Evolutionary conservation across 176 grass and related monocot species (phyloP), one percentile per base, ranked within the genome.

Genomic region (Alopecurus myosuroides): DNA sequence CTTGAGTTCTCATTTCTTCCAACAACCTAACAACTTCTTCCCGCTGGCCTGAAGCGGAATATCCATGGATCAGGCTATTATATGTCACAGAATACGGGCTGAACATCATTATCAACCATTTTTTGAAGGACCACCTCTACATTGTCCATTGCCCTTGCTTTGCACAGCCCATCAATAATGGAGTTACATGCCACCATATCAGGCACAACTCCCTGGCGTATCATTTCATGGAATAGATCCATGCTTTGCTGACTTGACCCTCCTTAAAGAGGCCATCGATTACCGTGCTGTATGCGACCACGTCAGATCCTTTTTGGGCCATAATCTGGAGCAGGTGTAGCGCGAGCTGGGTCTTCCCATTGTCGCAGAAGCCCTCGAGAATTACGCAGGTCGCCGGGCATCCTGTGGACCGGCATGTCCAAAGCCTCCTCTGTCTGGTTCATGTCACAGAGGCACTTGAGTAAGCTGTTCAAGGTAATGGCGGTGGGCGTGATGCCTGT

Each of bases 1-100:
- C 83, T 34, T 13, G 20, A 22, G 23, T 55, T 18, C 48, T 49
- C 88, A 89, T 89, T 31, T 86, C 71, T 19, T 67, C 73, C 48
- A 89, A 86, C 20, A 82, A 9, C 41, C 36, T 52, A 41, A 33
- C 35, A 0, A 41, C 74, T 12, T 80, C 40, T 11, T 67, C 53
- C 66, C 17, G 70, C 58, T 77, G 9, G 1, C 77, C 45, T 15
- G 34, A 31, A 65, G 37, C 17, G 28, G 14, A 83, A 63, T 55
- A 35, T 67, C 62, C 84, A 44, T 83, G n/a, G n/a, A n/a, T n/a
- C n/a, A n/a, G n/a, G n/a, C n/a, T n/a, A n/a, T n/a, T n/a, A n/a
- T 8, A 39, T 5, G 48, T 82, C 8, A 67, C 18, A 22, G 35
- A 18, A 3, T 18, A 11, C 19, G 35, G 12, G 29, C 1, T 51